Percentiles rank a stretch among this genome's conserved stretches.
Conservation (phyloP, 2,329 filamentous ascomycete species). For the Taxawa tesnikishii region DNA sequence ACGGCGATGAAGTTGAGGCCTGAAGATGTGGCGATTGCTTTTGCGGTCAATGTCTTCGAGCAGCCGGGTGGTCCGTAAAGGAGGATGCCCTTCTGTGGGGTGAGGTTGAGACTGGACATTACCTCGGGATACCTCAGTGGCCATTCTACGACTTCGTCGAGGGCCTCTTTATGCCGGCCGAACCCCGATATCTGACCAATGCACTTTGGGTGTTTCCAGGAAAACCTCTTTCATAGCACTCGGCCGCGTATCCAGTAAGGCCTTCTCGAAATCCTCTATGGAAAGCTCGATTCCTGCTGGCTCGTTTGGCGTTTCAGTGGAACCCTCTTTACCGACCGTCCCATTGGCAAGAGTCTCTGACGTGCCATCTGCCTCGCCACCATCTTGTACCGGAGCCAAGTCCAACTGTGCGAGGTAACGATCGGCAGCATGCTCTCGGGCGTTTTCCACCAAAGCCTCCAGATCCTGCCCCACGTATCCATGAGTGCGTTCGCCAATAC, state of each 20-base stretch:
- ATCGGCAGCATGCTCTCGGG: slow-evolving; percentile 28
- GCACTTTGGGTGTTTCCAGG: slow-evolving; percentile 73
- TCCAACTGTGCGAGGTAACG: slow-evolving; percentile 13
- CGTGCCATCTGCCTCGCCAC: background rate
- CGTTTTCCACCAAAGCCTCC: slow-evolving; percentile 46
- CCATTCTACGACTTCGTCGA: slow-evolving; percentile 46
- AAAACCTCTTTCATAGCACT: slow-evolving; percentile 84
- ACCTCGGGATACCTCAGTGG: slow-evolving; percentile 43
- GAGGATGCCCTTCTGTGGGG: slow-evolving; percentile 68
- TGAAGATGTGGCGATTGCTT: slow-evolving; percentile 81
- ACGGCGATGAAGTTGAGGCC: slow-evolving; percentile 90
- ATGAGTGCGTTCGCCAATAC: slow-evolving; percentile 64
- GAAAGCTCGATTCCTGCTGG: slow-evolving; percentile 7
- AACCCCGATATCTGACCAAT: slow-evolving; percentile 85
- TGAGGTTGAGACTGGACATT: slow-evolving; percentile 38
- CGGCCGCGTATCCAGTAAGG: slow-evolving; percentile 58
- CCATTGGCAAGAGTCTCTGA: background rate
- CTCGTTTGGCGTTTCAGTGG: background rate
- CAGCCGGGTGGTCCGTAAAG: slow-evolving; percentile 90
- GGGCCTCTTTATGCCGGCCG: slow-evolving; percentile 53
- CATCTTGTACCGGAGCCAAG: background rate
- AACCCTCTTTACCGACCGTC: background rate
- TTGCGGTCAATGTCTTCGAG: slow-evolving; percentile 85
- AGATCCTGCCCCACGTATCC: slow-evolving; percentile 78
- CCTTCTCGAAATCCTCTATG: slow-evolving; percentile 47